These are phyloP conservation scores for Colletotrichum orbiculare DNA, from an alignment of 2,329 filamentous ascomycete genomes.

Conservation along the genomic window DNA sequence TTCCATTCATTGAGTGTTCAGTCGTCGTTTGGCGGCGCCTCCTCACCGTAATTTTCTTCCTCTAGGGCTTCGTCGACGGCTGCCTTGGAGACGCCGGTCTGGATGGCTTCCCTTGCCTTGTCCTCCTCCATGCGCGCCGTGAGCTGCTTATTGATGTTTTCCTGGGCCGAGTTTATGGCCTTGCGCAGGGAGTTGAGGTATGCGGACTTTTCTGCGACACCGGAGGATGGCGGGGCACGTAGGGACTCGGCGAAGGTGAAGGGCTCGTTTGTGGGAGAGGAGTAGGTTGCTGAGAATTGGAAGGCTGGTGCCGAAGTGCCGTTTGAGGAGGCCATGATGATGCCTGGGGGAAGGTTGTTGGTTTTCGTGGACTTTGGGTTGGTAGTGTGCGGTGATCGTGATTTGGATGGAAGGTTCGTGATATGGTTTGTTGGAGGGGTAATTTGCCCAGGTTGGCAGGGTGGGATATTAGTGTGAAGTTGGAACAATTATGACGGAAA, in stretches of 20 bases:
- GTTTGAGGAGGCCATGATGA: slow-evolving; percentile 24
- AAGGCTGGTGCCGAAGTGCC: slow-evolving; percentile 12
- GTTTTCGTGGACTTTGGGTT: background rate
- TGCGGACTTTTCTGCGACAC: slow-evolving; percentile 62
- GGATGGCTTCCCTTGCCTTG: slow-evolving; percentile 59
- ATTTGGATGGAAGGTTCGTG: background rate
- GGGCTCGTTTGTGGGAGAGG: slow-evolving; percentile 59
- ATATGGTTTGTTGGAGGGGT: background rate
- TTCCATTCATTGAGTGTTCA: slow-evolving; percentile 30
- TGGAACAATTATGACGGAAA: slow-evolving; percentile 24
- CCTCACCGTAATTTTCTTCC: slow-evolving; percentile 88
- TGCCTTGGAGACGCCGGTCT: slow-evolving; percentile 37
- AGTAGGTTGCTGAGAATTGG: slow-evolving; percentile 64
- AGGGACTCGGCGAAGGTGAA: slow-evolving; percentile 57
- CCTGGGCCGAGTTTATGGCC: slow-evolving; percentile 70
- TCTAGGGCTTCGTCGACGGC: slow-evolving; percentile 66
- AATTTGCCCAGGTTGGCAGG: background rate
- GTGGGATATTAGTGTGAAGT: background rate
- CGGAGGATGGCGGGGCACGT: slow-evolving; percentile 46
- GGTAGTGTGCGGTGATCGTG: background rate
- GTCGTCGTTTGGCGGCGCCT: slow-evolving; percentile 76
- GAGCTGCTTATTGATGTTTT: slow-evolving; percentile 75
- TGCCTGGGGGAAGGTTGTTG: background rate
- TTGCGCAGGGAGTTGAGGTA: slow-evolving; percentile 70
- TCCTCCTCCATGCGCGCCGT: slow-evolving; percentile 81